Evolutionary conservation across 2,329 filamentous ascomycete genomes (phyloP).

Genomic region (Ustilaginoidea virens): DNA sequence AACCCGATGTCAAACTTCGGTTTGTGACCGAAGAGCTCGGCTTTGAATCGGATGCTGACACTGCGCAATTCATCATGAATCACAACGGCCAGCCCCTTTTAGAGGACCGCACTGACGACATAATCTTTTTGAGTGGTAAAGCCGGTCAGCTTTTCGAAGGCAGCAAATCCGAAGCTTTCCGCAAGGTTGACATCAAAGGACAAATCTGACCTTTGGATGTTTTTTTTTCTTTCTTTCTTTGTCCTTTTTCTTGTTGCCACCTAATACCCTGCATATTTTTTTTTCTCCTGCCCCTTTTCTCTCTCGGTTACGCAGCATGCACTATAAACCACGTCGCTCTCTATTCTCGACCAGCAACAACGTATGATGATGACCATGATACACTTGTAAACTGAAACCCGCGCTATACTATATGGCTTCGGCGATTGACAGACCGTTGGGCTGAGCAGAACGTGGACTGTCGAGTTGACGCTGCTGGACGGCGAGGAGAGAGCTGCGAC

Average conservation of each 20-base stretch:
- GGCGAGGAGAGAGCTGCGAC: no score
- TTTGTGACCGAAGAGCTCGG: constrained; percentile 93
- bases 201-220: constrained; percentile 51
- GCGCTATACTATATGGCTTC: no score
- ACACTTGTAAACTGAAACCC: no score
- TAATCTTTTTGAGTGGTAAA: constrained; percentile 60
- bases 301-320: no score
- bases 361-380: no score
- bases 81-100: constrained; percentile 62
- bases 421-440: no score
- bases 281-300: no score
- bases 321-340: no score
- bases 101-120: constrained; percentile 58
- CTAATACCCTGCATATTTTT: not conserved
- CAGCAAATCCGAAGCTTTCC: constrained; percentile 59
- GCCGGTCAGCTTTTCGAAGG: constrained; percentile 58
- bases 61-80: constrained; percentile 78
- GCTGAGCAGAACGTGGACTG: no score
- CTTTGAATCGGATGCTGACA: constrained; percentile 85
- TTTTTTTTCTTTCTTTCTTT: constrained; percentile 1
- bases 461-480: no score
- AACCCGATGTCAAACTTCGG: constrained; percentile 73
- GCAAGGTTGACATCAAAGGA: constrained; percentile 89
- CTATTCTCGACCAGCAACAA: no score
- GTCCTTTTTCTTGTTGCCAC: no score